Evolutionary conservation across 352 stramenopile genomes (phyloP).

Genomic region (Pythium apleroticum): DNA sequence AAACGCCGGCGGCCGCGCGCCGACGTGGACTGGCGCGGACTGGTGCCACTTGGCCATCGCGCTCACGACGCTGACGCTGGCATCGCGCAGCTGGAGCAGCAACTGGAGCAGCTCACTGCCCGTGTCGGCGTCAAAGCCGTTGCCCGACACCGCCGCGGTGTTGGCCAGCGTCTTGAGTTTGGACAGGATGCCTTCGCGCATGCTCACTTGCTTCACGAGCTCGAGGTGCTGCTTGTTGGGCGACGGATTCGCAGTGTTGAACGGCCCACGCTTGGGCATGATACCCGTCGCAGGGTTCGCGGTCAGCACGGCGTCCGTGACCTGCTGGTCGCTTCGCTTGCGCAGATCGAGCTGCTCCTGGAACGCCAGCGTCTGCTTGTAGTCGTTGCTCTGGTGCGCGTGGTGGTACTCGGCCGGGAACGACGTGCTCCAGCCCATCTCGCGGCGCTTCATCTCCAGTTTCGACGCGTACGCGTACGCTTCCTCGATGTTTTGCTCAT

Average conservation of each 20-base stretch:
- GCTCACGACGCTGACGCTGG: conserved; percentile 51
- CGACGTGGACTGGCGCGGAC: conserved; percentile 12
- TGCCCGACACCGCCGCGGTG: conserved; percentile 21
- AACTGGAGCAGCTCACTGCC: conserved; percentile 61
- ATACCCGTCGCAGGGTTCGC: background rate
- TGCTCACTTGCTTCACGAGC: conserved; percentile 55
- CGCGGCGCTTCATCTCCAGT: conserved; percentile 44
- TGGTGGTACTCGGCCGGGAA: conserved; percentile 65
- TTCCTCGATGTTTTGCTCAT: conserved; percentile 2
- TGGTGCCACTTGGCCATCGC: conserved; percentile 60
- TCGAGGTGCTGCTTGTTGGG: conserved; percentile 35
- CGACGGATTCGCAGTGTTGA: background rate
- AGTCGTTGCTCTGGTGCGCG: conserved; percentile 35
- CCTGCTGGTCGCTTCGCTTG: conserved; percentile 23
- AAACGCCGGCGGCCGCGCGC: conserved; percentile 34
- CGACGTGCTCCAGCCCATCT: conserved; percentile 73
- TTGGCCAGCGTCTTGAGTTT: conserved; percentile 47
- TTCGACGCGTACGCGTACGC: background rate
- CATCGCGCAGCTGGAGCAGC: conserved; percentile 62
- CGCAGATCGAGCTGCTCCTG: conserved; percentile 43
- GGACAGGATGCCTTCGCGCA: conserved; percentile 58
- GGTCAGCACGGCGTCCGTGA: conserved; percentile 24
- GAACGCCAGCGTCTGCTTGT: conserved; percentile 60
- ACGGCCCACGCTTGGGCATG: background rate
- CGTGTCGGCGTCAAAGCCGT: conserved; percentile 39